phyloP scores from a whole-genome alignment of 768 basidiomycete species.

The Amanita rubescens region DNA sequence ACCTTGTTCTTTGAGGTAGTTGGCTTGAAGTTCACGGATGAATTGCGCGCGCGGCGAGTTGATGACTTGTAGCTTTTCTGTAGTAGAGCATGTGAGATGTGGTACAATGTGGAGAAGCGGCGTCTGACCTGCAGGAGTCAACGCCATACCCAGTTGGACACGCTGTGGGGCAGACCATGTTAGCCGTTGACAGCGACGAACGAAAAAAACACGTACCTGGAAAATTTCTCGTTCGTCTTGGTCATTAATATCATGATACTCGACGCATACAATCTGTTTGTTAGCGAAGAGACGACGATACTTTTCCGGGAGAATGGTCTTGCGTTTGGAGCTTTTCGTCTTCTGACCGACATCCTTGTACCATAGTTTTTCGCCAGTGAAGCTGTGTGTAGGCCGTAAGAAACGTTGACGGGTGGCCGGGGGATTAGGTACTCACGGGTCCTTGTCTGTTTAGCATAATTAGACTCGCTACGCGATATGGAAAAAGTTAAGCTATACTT shows the following conservation, averaged over 20 bases:
- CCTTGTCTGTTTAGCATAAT: conserved; percentile 31
- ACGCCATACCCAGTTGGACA: conserved; percentile 72
- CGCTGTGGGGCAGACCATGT: conserved; percentile 33
- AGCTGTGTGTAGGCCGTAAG: conserved; percentile 17
- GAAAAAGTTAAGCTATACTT: conserved; percentile 19
- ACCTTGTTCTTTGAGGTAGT: conserved; percentile 33
- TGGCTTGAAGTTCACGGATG: conserved; percentile 45
- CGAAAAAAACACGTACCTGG: conserved; percentile 40
- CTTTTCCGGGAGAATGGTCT: conserved; percentile 39
- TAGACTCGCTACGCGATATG: conserved; percentile 5
- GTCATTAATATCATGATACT: conserved; percentile 55
- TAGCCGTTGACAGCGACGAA: background rate
- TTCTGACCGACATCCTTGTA: conserved; percentile 32
- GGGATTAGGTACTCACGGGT: conserved; percentile 18
- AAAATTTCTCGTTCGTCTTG: conserved; percentile 61
- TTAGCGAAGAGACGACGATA: conserved; percentile 55
- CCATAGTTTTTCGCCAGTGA: conserved; percentile 46
- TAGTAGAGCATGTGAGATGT: background rate
- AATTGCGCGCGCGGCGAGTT: conserved; percentile 50
- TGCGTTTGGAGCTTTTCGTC: conserved; percentile 14
- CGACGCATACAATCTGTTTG: conserved; percentile 79
- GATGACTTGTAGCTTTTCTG: conserved; percentile 63
- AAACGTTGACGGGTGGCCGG: conserved; percentile 12
- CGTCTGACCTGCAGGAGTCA: conserved; percentile 44
- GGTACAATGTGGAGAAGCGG: too few species aligned